Evolutionary conservation across 2,329 filamentous ascomycete genomes (phyloP).

Genomic region (Xylariaceae sp.): DNA sequence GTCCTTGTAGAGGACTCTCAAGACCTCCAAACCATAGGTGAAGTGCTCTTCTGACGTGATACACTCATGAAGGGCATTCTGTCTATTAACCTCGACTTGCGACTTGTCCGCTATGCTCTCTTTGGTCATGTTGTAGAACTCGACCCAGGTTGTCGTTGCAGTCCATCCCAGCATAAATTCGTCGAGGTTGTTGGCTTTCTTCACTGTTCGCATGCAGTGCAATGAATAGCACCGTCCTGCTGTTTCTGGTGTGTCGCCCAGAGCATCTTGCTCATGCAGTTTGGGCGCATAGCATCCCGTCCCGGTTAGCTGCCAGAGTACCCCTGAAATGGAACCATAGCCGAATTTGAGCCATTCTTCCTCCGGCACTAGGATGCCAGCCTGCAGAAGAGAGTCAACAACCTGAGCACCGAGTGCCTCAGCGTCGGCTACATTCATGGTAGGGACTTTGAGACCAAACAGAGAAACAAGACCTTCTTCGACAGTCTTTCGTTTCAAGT

Average conservation of each 20-base stretch:
- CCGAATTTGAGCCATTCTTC: slow-evolving; percentile 98
- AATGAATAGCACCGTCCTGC: slow-evolving; percentile 84
- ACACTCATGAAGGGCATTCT: slow-evolving; percentile 94
- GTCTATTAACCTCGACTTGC: slow-evolving; percentile 86
- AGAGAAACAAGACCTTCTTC: slow-evolving; percentile 83
- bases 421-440: slow-evolving; percentile 97
- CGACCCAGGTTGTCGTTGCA: slow-evolving; percentile 79
- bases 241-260: slow-evolving; percentile 42
- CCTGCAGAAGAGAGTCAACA: slow-evolving; percentile 73
- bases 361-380: slow-evolving; percentile 74
- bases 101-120: slow-evolving; percentile 67
- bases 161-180: slow-evolving; percentile 65
- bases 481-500: slow-evolving; percentile 79
- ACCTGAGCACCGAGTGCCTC: slow-evolving; percentile 78
- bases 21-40: slow-evolving; percentile 82
- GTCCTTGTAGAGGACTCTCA: slow-evolving; percentile 82
- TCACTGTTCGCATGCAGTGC: slow-evolving; percentile 89
- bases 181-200: slow-evolving; percentile 80
- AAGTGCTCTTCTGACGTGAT: slow-evolving; percentile 89
- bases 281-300: slow-evolving; percentile 86
- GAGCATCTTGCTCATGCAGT: slow-evolving; percentile 61
- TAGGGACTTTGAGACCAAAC: slow-evolving; percentile 92
- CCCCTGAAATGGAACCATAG: slow-evolving; percentile 74
- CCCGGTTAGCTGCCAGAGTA: slow-evolving; percentile 89
- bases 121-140: slow-evolving; percentile 80